Base-by-base conservation (phyloP, 805 yeast genomes). In the Saturnispora galanensis region DNA sequence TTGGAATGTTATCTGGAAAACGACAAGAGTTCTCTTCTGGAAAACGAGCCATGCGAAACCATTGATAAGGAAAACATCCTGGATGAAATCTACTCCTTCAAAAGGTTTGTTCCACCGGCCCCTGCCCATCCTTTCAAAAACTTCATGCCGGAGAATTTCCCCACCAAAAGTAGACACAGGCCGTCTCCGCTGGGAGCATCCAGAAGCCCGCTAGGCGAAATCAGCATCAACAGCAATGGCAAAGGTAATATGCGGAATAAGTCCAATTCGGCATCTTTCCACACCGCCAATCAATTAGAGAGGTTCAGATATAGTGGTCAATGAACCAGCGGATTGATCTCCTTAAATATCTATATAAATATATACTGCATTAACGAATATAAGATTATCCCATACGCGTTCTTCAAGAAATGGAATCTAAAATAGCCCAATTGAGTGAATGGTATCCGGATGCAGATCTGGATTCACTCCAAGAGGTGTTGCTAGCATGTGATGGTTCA, bases 401-500 rank as follows among this genome's bases (percentile, higher is more conserved):
- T 12, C 13, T n/a, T 31, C 4, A 15, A 10, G 28, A 3, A 7
- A 58, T 57, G 61, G 51, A 52, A 13, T 38, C 18, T 49, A 53
- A 17, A 54, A 47, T 78, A 4, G 53, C 50, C 3, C 50, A 54
- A 10, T 59, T 78, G 30, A 47, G n/a, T 3, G 55, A 35, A 49
- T 50, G 54, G 31, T 75, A 69, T 47, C 81, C 83, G 0, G 55
- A 48, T 0, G 73, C 68, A 3, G 73, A 66, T 33, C 61, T 56
- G 5, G 66, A 58, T 2, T 58, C 64, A 0, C 56, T 79, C 4
- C 54, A 70, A 4, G 87, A 81, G 41, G 55, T 82, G 3, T 63
- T 82, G 10, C 42, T 69, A 1, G 61, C 73, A 0, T 79, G 84
- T 52, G 65, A 68, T 37, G 86, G 83, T 1, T 72, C 80, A 2